These are phyloP conservation scores for Thymus quinquecostatus DNA, from an alignment of 257 asterid species.

Conservation along the genomic window DNA sequence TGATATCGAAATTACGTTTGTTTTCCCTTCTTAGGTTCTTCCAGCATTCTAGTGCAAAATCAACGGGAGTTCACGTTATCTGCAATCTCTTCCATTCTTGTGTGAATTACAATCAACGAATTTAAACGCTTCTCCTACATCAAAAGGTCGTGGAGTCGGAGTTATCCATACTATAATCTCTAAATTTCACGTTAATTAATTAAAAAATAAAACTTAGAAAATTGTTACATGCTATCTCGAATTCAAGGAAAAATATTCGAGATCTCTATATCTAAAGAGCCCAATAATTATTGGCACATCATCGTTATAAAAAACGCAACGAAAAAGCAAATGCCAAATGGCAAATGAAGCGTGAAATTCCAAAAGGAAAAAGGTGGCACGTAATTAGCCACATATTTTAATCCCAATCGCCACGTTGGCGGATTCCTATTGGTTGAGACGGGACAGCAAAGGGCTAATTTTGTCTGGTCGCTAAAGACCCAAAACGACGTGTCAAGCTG, in stretches of 20 bases:
- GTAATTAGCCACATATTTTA: constrained; percentile 25
- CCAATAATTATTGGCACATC: background rate
- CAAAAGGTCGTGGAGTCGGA: too few relatives aligned
- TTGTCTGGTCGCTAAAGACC: constrained; percentile 38
- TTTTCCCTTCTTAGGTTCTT: too few relatives aligned
- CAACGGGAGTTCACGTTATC: too few relatives aligned
- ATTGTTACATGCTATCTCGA: too few relatives aligned
- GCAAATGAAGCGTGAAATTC: constrained; percentile 13
- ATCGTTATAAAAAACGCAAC: background rate
- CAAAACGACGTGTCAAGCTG: constrained; percentile 31
- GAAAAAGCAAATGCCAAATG: constrained; percentile 28
- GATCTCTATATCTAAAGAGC: background rate
- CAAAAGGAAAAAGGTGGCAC: constrained; percentile 16
- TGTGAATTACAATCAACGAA: too few relatives aligned
- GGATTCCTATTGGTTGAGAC: constrained; percentile 18
- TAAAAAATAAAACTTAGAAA: too few relatives aligned
- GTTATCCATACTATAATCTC: too few relatives aligned
- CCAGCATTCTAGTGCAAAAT: too few relatives aligned
- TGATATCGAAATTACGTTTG: too few relatives aligned
- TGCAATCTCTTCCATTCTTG: too few relatives aligned
- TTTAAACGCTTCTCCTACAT: too few relatives aligned
- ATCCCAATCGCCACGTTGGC: constrained; percentile 34
- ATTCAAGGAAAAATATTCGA: background rate
- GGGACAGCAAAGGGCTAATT: constrained; percentile 39
- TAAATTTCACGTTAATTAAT: too few relatives aligned